A percentile compares a stretch with the other conserved stretches of the same genome.
phyloP scores from a whole-genome alignment of 495 filamentous ascomycete genomes.

The Durotheca rogersii region DNA sequence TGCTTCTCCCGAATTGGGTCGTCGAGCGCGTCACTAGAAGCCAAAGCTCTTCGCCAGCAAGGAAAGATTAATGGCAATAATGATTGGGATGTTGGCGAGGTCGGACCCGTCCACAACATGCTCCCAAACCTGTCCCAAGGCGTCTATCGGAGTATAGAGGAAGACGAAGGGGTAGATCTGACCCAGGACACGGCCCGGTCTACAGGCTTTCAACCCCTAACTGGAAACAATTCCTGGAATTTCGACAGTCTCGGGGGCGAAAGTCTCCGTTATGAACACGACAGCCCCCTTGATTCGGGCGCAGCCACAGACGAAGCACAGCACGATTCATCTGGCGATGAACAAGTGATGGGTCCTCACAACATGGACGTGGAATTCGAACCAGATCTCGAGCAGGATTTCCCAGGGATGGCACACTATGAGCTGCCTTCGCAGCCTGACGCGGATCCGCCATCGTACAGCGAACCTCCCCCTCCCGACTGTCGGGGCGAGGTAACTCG shows the following conservation, averaged over 20 bases:
- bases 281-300: slow-evolving; percentile 35
- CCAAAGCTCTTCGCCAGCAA: slow-evolving; percentile 68
- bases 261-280: slow-evolving; percentile 26
- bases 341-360: slow-evolving; percentile 26
- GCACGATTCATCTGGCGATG: slow-evolving; percentile 37
- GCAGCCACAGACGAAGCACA: slow-evolving; percentile 44
- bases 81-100: background rate
- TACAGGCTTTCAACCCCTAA: slow-evolving; percentile 21
- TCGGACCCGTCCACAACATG: slow-evolving; percentile 8
- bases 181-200: slow-evolving; percentile 11
- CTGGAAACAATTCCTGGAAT: slow-evolving; percentile 36
- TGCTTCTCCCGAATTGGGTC: slow-evolving; percentile 80
- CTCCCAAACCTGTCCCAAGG: slow-evolving; percentile 12
- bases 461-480: slow-evolving; percentile 14
- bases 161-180: slow-evolving; percentile 45
- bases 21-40: slow-evolving; percentile 79
- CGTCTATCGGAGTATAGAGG: slow-evolving; percentile 27
- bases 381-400: slow-evolving; percentile 23
- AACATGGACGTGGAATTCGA: slow-evolving; percentile 20
- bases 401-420: slow-evolving; percentile 30
- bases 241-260: slow-evolving; percentile 33
- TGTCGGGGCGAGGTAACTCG: slow-evolving; percentile 26
- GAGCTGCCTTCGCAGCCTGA: slow-evolving; percentile 17
- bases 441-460: slow-evolving; percentile 19
- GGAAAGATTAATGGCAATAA: slow-evolving; percentile 57